Evolutionary conservation across 352 stramenopile species (phyloP), one percentile per base, ranked within the genome.

Genomic region (Chrysophaeum taylorii): DNA sequence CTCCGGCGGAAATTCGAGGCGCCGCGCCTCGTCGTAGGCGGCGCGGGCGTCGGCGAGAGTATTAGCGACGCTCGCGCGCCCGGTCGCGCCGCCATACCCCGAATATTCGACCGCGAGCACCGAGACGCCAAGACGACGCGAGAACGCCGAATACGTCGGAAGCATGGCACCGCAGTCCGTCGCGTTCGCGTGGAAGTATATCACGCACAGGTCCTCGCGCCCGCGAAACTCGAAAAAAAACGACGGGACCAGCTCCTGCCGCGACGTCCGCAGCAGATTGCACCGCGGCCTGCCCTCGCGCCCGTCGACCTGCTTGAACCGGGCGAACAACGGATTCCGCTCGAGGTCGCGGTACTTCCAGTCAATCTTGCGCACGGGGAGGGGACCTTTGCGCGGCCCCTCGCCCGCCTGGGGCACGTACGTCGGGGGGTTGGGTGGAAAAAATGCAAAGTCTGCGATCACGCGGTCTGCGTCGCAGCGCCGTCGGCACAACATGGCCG

Each of bases 151-250:
- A 39, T 78, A 78, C 16, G 70, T 61, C 48, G 71, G 64, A 18
- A 66, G 73, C 74, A 78, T 78, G 38, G 33, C 72, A 33, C 74
- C 74, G 52, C 74, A 78, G 41, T 78, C 74, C 23, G 74, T 74
- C 5, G 74, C 74, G 45, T 78, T 78, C 41, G 70, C 74, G 42
- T 78, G 74, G 21, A 66, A 68, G 48, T 74, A 76, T 4, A 78
- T 42, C 18, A 78, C 7, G 23, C 70, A 76, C 14, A 76, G 64
- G 33, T 68, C 53, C 23, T 70, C 74, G 9, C 67, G 43, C 42
- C 53, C n/a, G n/a, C n/a, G 57, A 23, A 72, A 21, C 21, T 45
- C 23, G 64, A 74, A 78, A 21, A 75, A 63, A 69, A 78, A 78
- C n/a, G 70, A 68, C 48, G 71, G 60, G 15, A 70, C 69, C 5